Evolutionary conservation across 2,329 filamentous ascomycete species (phyloP).

Genomic region (Chalaropsis thielavioides): DNA sequence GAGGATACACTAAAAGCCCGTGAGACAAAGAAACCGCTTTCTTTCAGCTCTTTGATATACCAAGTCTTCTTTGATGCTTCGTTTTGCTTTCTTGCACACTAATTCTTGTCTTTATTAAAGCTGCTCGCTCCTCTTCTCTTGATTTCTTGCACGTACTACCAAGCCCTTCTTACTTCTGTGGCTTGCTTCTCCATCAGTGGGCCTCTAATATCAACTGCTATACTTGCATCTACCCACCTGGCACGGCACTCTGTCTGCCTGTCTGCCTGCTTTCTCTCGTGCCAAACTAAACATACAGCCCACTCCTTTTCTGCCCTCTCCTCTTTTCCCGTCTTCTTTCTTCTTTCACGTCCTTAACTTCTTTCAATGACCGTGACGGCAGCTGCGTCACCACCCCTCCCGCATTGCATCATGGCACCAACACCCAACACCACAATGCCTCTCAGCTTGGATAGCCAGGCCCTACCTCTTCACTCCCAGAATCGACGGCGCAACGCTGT

Average conservation of each 20-base stretch:
- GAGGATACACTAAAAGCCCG: constrained; percentile 6
- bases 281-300: neutral
- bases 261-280: too few species aligned
- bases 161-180: too few species aligned
- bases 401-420: neutral
- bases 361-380: neutral
- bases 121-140: neutral
- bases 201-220: too few species aligned
- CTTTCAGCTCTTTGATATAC: neutral
- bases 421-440: constrained; percentile 1
- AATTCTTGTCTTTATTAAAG: neutral
- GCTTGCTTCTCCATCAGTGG: too few species aligned
- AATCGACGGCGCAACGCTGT: neutral
- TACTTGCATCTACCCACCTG: too few species aligned
- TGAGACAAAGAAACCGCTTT: neutral
- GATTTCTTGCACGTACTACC: too few species aligned
- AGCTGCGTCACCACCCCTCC: neutral
- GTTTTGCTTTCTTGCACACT: neutral
- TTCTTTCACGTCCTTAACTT: neutral
- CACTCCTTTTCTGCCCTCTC: neutral
- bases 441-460: neutral
- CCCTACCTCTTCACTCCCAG: neutral
- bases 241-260: too few species aligned
- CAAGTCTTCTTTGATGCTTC: neutral
- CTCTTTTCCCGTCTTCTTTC: neutral